Conservation (phyloP, 768 basidiomycete genomes). For the Mycena belliarum region DNA sequence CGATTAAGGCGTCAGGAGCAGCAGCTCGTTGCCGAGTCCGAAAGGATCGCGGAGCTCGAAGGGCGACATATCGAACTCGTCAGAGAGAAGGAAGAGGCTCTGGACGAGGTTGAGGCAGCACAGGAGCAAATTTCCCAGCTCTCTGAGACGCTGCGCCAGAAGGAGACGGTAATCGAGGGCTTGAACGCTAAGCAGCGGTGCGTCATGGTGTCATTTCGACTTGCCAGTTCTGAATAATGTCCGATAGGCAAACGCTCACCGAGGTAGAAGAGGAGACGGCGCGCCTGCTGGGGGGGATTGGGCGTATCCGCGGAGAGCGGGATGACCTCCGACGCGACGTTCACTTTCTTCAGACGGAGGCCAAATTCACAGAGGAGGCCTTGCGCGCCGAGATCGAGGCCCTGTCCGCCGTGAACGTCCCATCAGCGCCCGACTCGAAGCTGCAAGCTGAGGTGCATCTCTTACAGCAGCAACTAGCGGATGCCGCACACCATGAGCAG, state of each 20-base stretch:
- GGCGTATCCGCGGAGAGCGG: constrained; percentile 68
- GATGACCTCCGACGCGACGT: constrained; percentile 63
- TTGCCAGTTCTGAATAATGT: neutral
- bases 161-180: constrained; percentile 22
- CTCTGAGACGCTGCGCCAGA: constrained; percentile 26
- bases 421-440: constrained; percentile 24
- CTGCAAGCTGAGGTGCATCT: constrained; percentile 34
- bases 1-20: constrained; percentile 40
- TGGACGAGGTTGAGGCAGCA: constrained; percentile 43
- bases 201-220: neutral
- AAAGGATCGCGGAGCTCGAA: constrained; percentile 42
- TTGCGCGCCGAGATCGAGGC: constrained; percentile 51
- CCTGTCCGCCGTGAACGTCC: constrained; percentile 15
- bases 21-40: constrained; percentile 44
- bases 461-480: constrained; percentile 24
- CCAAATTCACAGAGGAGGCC: constrained; percentile 61
- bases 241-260: constrained; percentile 9
- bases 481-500: constrained; percentile 17
- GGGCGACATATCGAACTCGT: constrained; percentile 45
- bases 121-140: constrained; percentile 33
- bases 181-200: constrained; percentile 17
- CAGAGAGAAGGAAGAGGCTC: constrained; percentile 53
- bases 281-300: constrained; percentile 59
- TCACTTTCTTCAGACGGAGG: constrained; percentile 69
- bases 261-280: constrained; percentile 45